Evolutionary conservation across 495 filamentous ascomycete genomes (phyloP).

Genomic region (Sordaria brevicollis): DNA sequence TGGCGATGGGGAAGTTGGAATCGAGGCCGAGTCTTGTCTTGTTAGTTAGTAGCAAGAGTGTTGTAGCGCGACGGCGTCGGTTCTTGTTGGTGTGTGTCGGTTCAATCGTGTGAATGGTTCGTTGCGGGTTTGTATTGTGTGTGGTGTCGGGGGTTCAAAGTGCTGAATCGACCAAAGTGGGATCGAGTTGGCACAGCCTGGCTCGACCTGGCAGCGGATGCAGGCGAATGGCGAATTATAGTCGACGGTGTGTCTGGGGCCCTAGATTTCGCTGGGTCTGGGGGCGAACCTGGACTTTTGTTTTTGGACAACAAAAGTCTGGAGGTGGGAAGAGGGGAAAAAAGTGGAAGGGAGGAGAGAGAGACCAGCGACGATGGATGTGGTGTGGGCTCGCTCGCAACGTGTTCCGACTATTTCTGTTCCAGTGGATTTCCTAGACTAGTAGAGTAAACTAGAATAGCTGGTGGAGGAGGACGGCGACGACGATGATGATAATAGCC

Average conservation of each 20-base stretch:
- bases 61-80: neutral
- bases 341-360: neutral
- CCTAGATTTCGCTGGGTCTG: neutral
- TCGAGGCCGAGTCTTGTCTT: neutral
- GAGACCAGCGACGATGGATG: neutral
- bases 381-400: no score
- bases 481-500: neutral
- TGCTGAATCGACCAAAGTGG: neutral
- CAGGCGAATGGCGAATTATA: neutral
- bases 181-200: neutral
- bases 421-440: neutral
- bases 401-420: neutral
- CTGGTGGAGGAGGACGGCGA: neutral
- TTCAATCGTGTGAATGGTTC: neutral
- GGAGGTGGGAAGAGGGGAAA: neutral
- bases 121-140: neutral
- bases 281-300: neutral
- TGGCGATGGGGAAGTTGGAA: neutral
- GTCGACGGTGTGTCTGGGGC: neutral
- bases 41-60: no score
- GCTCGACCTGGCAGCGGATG: neutral
- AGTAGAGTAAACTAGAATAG: neutral
- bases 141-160: neutral
- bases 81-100: neutral
- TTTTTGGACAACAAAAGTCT: neutral